These are phyloP conservation scores for Filobasidium floriforme DNA, from an alignment of 768 basidiomycete genomes.

Conservation along the genomic window DNA sequence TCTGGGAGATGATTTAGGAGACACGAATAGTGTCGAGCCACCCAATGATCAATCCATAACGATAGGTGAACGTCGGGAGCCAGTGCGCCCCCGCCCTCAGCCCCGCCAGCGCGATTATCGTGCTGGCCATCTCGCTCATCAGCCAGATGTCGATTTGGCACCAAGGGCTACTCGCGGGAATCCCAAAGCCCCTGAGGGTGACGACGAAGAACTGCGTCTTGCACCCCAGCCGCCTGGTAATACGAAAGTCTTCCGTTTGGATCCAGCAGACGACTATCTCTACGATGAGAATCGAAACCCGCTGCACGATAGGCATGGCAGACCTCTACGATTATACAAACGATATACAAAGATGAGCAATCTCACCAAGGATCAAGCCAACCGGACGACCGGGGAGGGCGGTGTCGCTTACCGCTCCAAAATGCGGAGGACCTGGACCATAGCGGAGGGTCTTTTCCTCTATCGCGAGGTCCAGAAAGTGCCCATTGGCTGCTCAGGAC, in stretches of 20 bases:
- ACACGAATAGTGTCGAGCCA: neutral
- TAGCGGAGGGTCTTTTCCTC: slow-evolving; percentile 12
- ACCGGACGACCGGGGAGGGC: neutral
- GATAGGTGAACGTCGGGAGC: too few species aligned
- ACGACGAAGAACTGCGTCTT: neutral
- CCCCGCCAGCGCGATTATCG: neutral
- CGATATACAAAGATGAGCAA: neutral
- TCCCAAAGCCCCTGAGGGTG: neutral
- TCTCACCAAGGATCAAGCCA: neutral
- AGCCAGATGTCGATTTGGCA: neutral
- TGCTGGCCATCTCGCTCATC: neutral
- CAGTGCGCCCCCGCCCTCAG: neutral
- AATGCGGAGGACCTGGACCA: neutral
- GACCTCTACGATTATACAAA: neutral
- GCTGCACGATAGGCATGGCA: slow-evolving; percentile 5
- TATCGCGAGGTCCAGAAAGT: slow-evolving; percentile 23
- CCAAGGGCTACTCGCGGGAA: neutral
- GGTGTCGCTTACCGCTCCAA: neutral
- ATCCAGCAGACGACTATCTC: slow-evolving; percentile 8
- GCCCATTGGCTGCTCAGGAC: slow-evolving; percentile 8
- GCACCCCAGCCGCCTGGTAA: neutral
- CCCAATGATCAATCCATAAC: too few species aligned
- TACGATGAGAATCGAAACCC: slow-evolving; percentile 2
- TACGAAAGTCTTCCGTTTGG: neutral
- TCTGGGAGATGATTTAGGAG: neutral